Evolutionary conservation across 148 eudicot species (phyloP).

Genomic region (Fagopyrum esculentum): DNA sequence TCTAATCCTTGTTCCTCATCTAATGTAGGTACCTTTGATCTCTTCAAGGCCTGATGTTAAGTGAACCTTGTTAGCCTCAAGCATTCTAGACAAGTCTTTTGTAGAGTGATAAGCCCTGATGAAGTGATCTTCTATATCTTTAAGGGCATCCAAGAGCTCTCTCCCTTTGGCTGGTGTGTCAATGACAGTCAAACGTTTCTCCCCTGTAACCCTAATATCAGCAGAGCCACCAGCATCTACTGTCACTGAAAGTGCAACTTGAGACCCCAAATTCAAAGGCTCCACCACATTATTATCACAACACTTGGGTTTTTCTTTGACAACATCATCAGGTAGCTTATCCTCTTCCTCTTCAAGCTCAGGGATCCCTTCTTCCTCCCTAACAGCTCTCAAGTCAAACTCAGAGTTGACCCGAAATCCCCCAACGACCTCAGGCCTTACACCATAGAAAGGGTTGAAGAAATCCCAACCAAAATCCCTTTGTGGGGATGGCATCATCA

Average conservation of each 20-base stretch:
- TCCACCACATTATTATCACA: neutral
- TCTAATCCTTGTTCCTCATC: too few species aligned
- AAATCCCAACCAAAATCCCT: conserved; percentile 96
- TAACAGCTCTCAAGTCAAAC: conserved; percentile 59
- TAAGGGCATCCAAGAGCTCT: conserved; percentile 81
- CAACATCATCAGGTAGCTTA: neutral
- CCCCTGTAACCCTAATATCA: conserved; percentile 23
- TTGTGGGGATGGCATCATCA: conserved; percentile 54
- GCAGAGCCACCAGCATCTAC: conserved; percentile 19
- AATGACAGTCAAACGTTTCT: conserved; percentile 53
- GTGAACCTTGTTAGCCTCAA: conserved; percentile 72
- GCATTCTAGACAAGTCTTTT: conserved; percentile 69
- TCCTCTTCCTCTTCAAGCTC: conserved; percentile 65
- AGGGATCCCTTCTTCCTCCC: conserved; percentile 81
- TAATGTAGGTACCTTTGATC: conserved; percentile 45
- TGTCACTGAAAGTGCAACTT: conserved; percentile 31
- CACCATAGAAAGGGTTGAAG: conserved; percentile 69
- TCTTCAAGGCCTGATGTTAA: conserved; percentile 77
- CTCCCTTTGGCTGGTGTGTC: conserved; percentile 60
- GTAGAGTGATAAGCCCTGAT: conserved; percentile 80
- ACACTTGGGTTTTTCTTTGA: conserved; percentile 8
- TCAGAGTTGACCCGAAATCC: conserved; percentile 43
- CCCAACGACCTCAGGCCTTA: conserved; percentile 38
- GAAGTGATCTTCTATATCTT: conserved; percentile 79
- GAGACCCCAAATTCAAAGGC: neutral